These are phyloP conservation scores for Hibiscus mutabilis DNA, from an alignment of 345 rosid species.

Conservation along the genomic window DNA sequence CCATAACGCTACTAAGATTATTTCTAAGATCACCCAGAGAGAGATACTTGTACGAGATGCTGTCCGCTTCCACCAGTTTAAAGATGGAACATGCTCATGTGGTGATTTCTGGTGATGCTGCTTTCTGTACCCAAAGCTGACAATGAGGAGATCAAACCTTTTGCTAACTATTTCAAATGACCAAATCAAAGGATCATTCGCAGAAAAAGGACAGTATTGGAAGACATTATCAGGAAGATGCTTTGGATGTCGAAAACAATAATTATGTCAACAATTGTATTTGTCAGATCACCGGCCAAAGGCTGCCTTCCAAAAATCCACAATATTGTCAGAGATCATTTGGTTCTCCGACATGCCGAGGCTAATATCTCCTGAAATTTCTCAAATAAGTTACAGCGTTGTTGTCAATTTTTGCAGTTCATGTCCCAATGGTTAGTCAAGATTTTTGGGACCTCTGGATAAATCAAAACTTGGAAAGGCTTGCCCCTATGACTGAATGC, in stretches of 20 bases:
- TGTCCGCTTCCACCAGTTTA: constrained; percentile 76
- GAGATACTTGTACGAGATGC: constrained; percentile 93
- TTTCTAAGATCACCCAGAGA: constrained; percentile 72
- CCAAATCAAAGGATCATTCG: background rate
- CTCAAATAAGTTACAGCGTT: background rate
- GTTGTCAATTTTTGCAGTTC: background rate
- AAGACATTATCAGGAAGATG: background rate
- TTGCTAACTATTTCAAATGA: background rate
- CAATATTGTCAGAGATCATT: background rate
- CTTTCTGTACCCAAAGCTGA: constrained; percentile 9
- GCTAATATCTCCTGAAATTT: background rate
- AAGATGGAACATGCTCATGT: constrained; percentile 86
- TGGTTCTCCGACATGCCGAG: constrained; percentile 4
- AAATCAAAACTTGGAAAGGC: background rate
- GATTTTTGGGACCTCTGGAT: background rate
- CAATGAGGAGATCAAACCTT: background rate
- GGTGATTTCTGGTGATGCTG: constrained; percentile 86
- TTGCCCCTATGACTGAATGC: background rate
- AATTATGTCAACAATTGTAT: background rate
- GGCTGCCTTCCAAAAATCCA: background rate
- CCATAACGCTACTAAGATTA: constrained; percentile 79
- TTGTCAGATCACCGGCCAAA: constrained; percentile 17
- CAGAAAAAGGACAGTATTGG: background rate
- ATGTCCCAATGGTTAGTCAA: background rate
- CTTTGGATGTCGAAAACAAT: background rate